Evolutionary conservation across 148 eudicot species (phyloP), one percentile per base, ranked within the genome.

Genomic region (Mesembryanthemum crystallinum): DNA sequence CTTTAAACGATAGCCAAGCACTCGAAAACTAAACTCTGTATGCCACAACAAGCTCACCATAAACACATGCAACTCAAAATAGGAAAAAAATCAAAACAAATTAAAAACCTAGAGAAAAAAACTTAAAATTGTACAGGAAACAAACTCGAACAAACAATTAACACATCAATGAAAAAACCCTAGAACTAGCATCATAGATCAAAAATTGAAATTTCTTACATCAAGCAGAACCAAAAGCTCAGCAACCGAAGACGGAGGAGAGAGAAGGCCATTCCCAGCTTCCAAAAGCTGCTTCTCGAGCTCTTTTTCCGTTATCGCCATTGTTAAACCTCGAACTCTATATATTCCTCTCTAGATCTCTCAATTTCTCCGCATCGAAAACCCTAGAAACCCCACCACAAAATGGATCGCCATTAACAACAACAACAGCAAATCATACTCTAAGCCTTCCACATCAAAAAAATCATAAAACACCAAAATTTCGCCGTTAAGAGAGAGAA

Each of bases 221-320:
- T 86, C 89, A 64, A 92, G 96, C 57, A 87, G 73, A 58, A 77
- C 45, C 12, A 92, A 86, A 61, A 90, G 84, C 65, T 87, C 84
- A 64, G 87, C 73, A 28, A 75, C 76, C 8, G 90, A 78, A 28
- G 87, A 49, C 0, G 90, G 89, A 33, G 82, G 87, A 47, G 82
- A 78, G 27, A 83, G 78, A 54, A 92, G 90, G 61, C 73, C 76
- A 12, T 84, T 84, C 66, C 96, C 98, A 76, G 79, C 86, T 37
- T 81, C 88, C 47, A 43, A 68, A 7, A 92, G 86, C 81, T 83
- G 76, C 15, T 81, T 74, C 43, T 88, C 93, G 10, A 90, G 81
- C 80, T 84, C 89, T 52, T 69, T 75, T n/a, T 85, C 87, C n/a
- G 69, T 18, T 15, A 64, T 17, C 75, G 84, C 76, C 92, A 86